A percentile compares a stretch with the other conserved stretches of the same genome.
Conservation (phyloP, 2,329 filamentous ascomycete species). For the Tolypocladium amazonense region DNA sequence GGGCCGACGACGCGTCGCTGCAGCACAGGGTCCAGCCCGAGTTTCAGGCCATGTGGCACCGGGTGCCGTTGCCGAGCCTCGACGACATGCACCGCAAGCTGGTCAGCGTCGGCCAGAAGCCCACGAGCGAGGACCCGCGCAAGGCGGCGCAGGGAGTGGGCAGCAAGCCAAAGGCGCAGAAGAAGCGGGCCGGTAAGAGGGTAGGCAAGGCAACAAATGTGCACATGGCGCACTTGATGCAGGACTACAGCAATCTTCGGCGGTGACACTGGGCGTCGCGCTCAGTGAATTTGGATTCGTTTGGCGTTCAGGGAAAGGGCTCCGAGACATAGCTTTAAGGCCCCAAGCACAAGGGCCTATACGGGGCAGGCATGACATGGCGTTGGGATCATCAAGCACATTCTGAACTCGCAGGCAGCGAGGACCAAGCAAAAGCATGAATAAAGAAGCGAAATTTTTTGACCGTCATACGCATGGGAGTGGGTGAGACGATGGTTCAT, state of each 20-base stretch:
- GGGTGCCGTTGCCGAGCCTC: constrained; percentile 63
- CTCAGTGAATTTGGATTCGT: not conserved
- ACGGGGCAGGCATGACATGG: not conserved
- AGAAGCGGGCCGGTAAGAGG: constrained; percentile 55
- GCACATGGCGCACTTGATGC: constrained; percentile 74
- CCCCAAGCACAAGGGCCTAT: not conserved
- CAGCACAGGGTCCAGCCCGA: constrained; percentile 68
- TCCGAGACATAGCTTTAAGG: not conserved
- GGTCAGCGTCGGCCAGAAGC: constrained; percentile 67
- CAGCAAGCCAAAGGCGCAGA: constrained; percentile 58
- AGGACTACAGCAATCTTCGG: constrained; percentile 52
- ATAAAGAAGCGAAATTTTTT: not conserved
- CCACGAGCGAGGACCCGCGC: constrained; percentile 69
- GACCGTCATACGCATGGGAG: not conserved
- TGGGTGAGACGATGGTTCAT: not conserved
- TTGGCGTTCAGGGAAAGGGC: not conserved
- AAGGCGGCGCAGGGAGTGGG: constrained; percentile 32
- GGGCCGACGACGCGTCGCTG: constrained; percentile 76
- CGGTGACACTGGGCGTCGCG: constrained; percentile 15
- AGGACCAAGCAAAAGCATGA: not conserved
- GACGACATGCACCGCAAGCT: constrained; percentile 72
- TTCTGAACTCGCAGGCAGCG: not conserved
- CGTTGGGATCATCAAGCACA: not conserved
- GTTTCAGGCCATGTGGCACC: constrained; percentile 76
- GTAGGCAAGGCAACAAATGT: constrained; percentile 77